These are phyloP conservation scores for Metarhizium guizhouense DNA, from an alignment of 2,329 filamentous ascomycete genomes.

Conservation along the genomic window DNA sequence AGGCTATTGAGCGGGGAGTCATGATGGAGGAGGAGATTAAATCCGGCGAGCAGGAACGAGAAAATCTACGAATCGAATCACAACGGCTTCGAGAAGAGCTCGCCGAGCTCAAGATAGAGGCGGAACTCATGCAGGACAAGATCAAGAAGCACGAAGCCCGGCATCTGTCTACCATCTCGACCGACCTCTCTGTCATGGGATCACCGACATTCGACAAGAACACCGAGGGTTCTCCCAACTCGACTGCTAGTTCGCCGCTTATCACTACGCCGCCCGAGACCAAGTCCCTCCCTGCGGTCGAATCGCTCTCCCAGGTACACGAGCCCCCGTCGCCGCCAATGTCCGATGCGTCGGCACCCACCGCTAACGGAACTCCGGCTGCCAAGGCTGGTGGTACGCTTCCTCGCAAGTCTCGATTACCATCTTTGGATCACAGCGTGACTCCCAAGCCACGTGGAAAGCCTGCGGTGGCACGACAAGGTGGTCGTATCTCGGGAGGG, in stretches of 20 bases:
- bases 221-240: slow-evolving; percentile 65
- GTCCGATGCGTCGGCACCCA: slow-evolving; percentile 68
- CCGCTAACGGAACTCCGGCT: slow-evolving; percentile 42
- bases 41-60: slow-evolving; percentile 83
- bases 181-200: slow-evolving; percentile 53
- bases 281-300: slow-evolving; percentile 52
- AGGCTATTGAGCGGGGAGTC: slow-evolving; percentile 83
- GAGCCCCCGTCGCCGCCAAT: slow-evolving; percentile 92
- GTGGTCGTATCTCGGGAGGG: slow-evolving; percentile 38
- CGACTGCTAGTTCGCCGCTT: slow-evolving; percentile 86
- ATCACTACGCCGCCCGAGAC: slow-evolving; percentile 73
- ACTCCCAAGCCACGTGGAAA: slow-evolving; percentile 51
- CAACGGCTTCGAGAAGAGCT: slow-evolving; percentile 87
- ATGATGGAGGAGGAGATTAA: slow-evolving; percentile 94
- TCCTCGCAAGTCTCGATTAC: slow-evolving; percentile 41
- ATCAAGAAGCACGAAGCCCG: slow-evolving; percentile 61
- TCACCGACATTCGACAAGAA: slow-evolving; percentile 66
- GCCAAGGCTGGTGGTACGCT: slow-evolving; percentile 18
- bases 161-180: slow-evolving; percentile 50
- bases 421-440: slow-evolving; percentile 42
- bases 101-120: slow-evolving; percentile 87
- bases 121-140: slow-evolving; percentile 91
- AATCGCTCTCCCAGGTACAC: slow-evolving; percentile 53
- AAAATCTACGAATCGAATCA: slow-evolving; percentile 77
- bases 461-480: slow-evolving; percentile 21